Conservation (phyloP, 169 alveolate species). For the Plasmodium blacklocki region DNA sequence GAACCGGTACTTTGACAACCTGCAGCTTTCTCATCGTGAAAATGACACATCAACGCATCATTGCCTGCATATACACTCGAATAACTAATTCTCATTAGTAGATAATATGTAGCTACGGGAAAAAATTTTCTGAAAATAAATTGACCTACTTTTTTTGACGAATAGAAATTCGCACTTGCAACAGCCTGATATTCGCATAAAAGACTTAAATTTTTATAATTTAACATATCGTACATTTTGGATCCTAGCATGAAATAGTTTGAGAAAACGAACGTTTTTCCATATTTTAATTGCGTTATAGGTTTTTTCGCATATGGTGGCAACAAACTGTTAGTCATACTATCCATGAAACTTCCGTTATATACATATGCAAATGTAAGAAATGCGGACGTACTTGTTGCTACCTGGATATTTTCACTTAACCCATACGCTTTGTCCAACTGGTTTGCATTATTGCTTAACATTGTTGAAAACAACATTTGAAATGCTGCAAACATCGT, state of each 20-base stretch:
- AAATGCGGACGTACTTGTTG: neutral
- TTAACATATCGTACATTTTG: neutral
- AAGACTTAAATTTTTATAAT: slow-evolving; percentile 31
- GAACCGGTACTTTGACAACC: too few relatives aligned
- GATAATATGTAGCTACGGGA: neutral
- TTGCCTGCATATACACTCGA: neutral
- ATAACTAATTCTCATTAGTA: neutral
- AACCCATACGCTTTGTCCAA: neutral
- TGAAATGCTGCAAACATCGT: slow-evolving; percentile 29
- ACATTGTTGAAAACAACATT: neutral
- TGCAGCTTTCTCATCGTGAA: too few relatives aligned
- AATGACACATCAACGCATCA: too few relatives aligned
- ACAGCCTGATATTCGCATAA: slow-evolving; percentile 50
- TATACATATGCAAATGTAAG: neutral
- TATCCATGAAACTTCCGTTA: neutral
- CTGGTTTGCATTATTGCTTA: slow-evolving; percentile 24
- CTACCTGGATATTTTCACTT: neutral
- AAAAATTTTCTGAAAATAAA: slow-evolving; percentile 33
- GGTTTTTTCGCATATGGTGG: slow-evolving; percentile 12
- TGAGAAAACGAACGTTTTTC: slow-evolving; percentile 17
- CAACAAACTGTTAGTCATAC: neutral
- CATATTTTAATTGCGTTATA: slow-evolving; percentile 4
- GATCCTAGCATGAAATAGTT: slow-evolving; percentile 17
- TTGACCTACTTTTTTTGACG: neutral
- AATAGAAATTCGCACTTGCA: too few relatives aligned